Base-by-base conservation (phyloP, 1,284 basidiomycete genomes). In the Pyrrhoderma noxium region DNA sequence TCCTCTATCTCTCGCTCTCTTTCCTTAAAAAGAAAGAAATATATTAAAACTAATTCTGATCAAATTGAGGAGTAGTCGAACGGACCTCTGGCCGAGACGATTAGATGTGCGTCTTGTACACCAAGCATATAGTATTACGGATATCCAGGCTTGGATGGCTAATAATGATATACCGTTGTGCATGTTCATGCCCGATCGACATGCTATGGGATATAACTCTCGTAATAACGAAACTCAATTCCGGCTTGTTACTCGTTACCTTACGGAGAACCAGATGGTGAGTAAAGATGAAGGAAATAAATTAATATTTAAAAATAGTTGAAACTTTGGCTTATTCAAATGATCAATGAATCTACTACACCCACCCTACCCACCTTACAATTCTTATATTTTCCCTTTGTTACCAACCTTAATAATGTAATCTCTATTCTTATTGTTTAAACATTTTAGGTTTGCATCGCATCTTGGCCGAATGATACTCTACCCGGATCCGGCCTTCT, bases 171-270 rank as follows among this genome's bases (percentile, higher is more conserved):
- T 70, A 34, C 77, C 77, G 21, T 69, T 76, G 52, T 80, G 74
- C 64, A 79, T 79, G 47, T 77, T 84, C 64, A 76, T 82, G 71
- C 74, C 81, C 8, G 76, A 80, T 60, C 71, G 74, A 35, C 70
- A 78, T 44, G 65, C 74, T 34, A 74, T 80, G 53, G 64, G 71
- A 18, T 31, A 5, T 11, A 62, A 64, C 38, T 71, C 74, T 58
- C 66, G 67, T 47, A 40, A 37, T 3, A 84, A 82, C 59, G 67
- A 74, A 58, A 64, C 70, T 36, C 68, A 67, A 49, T 84, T 82
- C 61, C 73, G 76, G 51, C 68, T 72, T 27, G 65, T 84, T 53
- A 74, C 78, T 16, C 65, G 70, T 18, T 64, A 73, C 27, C 64
- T 83, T 21, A 71, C 70, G 50, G 75, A 80, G 52, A 70, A 70